Evolutionary conservation across 2,329 filamentous ascomycete genomes (phyloP), one percentile per base, ranked within the genome.

Genomic region (Macrophomina pseudophaseolina): DNA sequence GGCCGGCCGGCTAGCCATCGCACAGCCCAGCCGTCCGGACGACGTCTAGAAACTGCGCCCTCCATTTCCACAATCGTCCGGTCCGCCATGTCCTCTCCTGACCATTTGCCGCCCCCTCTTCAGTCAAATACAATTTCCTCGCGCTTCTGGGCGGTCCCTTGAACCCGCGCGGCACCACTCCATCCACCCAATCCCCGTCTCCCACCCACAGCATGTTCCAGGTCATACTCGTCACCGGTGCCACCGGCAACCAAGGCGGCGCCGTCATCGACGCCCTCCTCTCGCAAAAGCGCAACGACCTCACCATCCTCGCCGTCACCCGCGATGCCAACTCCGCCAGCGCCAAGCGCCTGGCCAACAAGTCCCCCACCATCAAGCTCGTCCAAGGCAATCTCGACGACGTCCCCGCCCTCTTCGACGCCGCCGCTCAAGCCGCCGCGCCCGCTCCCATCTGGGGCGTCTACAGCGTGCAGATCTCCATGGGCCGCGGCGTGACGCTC

Each of bases 271-370:
- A 76, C 48, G 78, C 81, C 48, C 77, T 83, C 30, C 75, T 81
- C 53, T 70, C 74, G 16, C 72, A 76, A 54, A 66, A 73, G 16
- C 74, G 76, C 0, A 35, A 56, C 42, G 42, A 52, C 51, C 82
- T 83, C 67, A 80, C 83, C 12, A 85, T 90, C 63, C 80, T 88
- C 16, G 88, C 88, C 8, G 80, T 90, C 30, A 90, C 87, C 2
- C 85, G 88, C 68, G 82, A 89, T 71, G 71, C 82, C 0, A 73
- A 76, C n/a, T 87, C 86, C 0, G 56, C 76, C 0, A 81, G 81
- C 1, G 85, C 87, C 0, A 80, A 86, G 72, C 78, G 77, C 16
- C 81, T 88, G 2, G 71, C 76, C 1, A 67, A 76, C 7, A 78
- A 81, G 66, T 81, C 82, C 1, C 71, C 82, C 7, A 80, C 80